Evolutionary conservation across 177 flowering plant species (phyloP).

Genomic region (Vitis hybrid): DNA sequence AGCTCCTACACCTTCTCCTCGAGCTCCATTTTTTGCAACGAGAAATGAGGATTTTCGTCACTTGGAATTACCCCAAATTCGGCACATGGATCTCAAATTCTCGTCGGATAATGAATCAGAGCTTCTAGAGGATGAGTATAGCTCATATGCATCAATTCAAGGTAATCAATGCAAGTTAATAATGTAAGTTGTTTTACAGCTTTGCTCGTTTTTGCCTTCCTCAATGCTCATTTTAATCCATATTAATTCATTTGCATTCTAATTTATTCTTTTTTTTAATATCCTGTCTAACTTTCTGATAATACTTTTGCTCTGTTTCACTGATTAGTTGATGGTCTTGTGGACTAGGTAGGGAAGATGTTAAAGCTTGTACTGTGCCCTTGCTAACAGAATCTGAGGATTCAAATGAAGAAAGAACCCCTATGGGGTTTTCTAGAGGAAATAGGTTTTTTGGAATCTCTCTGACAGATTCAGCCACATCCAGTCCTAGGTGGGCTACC

Average conservation of each 20-base stretch:
- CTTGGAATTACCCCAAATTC: constrained; percentile 37
- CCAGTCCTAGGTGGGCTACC: constrained; percentile 46
- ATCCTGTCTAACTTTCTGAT: neutral
- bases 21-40: constrained; percentile 22
- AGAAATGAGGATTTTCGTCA: constrained; percentile 32
- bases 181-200: too few relatives aligned
- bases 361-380: constrained; percentile 39
- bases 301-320: neutral
- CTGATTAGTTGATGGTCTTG: constrained; percentile 5
- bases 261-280: neutral
- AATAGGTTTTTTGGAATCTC: constrained; percentile 58
- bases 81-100: constrained; percentile 50
- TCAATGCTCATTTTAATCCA: neutral
- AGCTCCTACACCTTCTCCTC: constrained; percentile 58
- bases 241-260: neutral
- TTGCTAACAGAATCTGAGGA: constrained; percentile 52
- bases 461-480: constrained; percentile 44
- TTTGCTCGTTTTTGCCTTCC: too few relatives aligned
- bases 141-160: constrained; percentile 8
- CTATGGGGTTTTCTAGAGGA: constrained; percentile 26
- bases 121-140: constrained; percentile 37
- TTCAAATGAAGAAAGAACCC: constrained; percentile 48
- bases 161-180: constrained; percentile 26
- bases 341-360: constrained; percentile 42
- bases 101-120: constrained; percentile 50